Evolutionary conservation across 2,329 filamentous ascomycete genomes (phyloP), one percentile per base, ranked within the genome.

Genomic region (Aspergillus eucalypticola): DNA sequence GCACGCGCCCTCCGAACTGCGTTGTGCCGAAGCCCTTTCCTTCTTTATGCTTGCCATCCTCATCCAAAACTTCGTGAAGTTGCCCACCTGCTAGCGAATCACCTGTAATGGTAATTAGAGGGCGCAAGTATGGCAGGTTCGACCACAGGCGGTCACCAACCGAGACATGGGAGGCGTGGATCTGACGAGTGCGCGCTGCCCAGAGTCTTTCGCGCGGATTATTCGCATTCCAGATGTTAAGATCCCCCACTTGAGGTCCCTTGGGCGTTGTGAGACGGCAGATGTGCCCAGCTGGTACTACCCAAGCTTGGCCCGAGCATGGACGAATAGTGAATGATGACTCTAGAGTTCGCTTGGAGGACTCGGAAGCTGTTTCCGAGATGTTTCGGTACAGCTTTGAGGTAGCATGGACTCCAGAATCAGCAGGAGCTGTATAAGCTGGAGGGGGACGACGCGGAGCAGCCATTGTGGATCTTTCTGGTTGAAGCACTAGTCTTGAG

Each of bases 161-260:
- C 0, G 82, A 83, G 46, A 96, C 84, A 72, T 96, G 91, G 2
- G 88, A 88, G 13, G 88, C 85, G 67, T 96, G 90, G 17, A 96
- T 83, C 73, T 96, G 91, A 60, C 88, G 84, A 11, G 91, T 95
- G 39, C 91, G 84, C 1, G 86, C 82, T 1, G 91, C 91, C 91
- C 91, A 96, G 79, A 96, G 91, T 44, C 87, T 83, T 73, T 96
- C 91, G 13, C 90, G 85, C 0, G 90, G 89, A 73, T 95, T 92
- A 64, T 87, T 78, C 5, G 83, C 81, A 67, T 89, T 91, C 90
- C 90, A 96, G 67, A 95, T 83, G 73, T 96, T 96, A 17, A 95
- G 78, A 68, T 95, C 91, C 56, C 90, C 90, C 52, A 96, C 90
- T 77, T 96, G 91, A 0, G 91, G 86, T 0, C 91, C 91, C 57